These are phyloP conservation scores for Naegleria fowleri DNA, from an alignment of 208 protist genomes.

Conservation along the genomic window DNA sequence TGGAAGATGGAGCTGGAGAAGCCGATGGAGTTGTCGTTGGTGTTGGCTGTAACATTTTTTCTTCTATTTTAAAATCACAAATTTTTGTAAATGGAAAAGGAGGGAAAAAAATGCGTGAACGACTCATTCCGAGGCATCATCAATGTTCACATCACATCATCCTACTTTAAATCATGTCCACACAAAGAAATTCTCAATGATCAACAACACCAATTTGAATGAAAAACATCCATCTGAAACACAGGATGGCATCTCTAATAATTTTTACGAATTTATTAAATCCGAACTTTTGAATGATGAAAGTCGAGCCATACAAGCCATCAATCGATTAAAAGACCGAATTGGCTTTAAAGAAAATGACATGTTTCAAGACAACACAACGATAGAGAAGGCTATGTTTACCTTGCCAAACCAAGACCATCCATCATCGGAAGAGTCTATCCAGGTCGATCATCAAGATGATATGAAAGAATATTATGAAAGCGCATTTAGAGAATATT, in stretches of 20 bases:
- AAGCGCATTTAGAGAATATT: neutral
- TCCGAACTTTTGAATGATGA: too few relatives aligned
- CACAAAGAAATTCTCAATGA: too few relatives aligned
- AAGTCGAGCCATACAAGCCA: too few relatives aligned
- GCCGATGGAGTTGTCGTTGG: neutral
- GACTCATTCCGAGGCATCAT: too few relatives aligned
- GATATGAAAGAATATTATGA: neutral
- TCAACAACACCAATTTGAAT: too few relatives aligned
- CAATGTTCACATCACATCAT: too few relatives aligned
- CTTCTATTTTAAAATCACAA: neutral
- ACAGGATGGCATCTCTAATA: too few relatives aligned
- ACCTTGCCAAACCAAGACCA: neutral
- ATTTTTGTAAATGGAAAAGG: neutral
- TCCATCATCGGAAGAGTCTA: neutral
- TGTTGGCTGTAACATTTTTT: neutral
- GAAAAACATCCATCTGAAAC: too few relatives aligned
- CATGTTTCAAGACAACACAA: neutral
- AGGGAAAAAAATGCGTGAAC: too few relatives aligned
- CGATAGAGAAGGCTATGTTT: neutral
- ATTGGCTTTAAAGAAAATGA: neutral
- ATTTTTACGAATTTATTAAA: too few relatives aligned
- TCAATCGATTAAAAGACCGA: neutral
- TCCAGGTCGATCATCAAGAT: neutral
- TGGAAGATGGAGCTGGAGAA: neutral
- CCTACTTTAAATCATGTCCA: too few relatives aligned